phyloP scores from a whole-genome alignment of 805 yeast genomes.

The Suhomyces prunicola region DNA sequence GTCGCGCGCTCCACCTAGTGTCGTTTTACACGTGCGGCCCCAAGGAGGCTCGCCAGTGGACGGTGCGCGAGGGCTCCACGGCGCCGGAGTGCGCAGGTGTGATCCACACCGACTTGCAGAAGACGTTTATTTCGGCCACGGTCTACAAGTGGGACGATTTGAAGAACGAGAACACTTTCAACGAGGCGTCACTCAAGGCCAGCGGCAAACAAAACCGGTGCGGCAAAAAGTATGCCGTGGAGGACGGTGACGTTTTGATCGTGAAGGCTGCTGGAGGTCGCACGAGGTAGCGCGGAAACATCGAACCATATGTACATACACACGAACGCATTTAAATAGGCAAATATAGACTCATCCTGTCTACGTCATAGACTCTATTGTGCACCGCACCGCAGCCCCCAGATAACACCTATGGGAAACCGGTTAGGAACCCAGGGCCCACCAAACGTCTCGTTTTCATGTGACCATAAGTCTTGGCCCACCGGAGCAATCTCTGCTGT shows the following conservation, averaged over 20 bases:
- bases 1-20: constrained; percentile 64
- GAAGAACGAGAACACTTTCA: constrained; percentile 38
- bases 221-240: constrained; percentile 77
- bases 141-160: constrained; percentile 68
- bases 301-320: neutral
- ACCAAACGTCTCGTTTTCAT: neutral
- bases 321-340: neutral
- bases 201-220: constrained; percentile 59
- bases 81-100: constrained; percentile 92
- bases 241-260: constrained; percentile 79
- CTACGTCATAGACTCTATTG: neutral
- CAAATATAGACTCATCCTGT: neutral
- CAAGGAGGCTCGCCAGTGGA: constrained; percentile 86
- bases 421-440: neutral
- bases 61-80: constrained; percentile 65
- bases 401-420: neutral
- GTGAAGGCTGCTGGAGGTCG: constrained; percentile 73
- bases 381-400: neutral
- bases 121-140: constrained; percentile 76
- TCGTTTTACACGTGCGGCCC: constrained; percentile 88
- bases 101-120: constrained; percentile 80
- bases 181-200: constrained; percentile 49
- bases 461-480: neutral
- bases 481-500: neutral
- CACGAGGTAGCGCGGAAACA: constrained; percentile 12